Conservation (phyloP, 306 rosid genomes). For the Abrus pulchellus region DNA sequence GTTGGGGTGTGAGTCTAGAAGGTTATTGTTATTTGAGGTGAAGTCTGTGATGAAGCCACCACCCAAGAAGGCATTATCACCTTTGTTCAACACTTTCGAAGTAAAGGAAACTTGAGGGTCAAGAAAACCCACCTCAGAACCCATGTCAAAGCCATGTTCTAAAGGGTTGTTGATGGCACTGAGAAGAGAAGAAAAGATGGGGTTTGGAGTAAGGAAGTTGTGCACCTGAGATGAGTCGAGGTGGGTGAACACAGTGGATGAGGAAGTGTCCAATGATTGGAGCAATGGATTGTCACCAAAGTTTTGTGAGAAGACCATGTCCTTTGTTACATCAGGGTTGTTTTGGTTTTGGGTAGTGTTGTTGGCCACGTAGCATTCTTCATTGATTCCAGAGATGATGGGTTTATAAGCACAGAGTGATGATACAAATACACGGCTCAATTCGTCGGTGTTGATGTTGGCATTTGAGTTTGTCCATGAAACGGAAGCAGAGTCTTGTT, state of each 20-base stretch:
- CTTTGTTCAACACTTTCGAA: slow-evolving; percentile 5
- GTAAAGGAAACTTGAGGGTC: slow-evolving; percentile 58
- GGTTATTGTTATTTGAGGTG: slow-evolving; percentile 43
- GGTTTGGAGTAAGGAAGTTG: slow-evolving; percentile 60
- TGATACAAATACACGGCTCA: slow-evolving; percentile 23
- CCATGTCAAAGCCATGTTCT: slow-evolving; percentile 46
- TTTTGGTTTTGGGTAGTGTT: not conserved
- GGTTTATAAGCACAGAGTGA: slow-evolving; percentile 69
- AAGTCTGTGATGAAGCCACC: no score
- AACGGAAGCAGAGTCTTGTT: not conserved
- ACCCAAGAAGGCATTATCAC: not conserved
- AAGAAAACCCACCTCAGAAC: slow-evolving; percentile 61
- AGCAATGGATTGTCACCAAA: slow-evolving; percentile 24
- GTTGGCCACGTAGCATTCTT: slow-evolving; percentile 68
- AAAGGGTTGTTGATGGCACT: not conserved
- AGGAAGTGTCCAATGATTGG: slow-evolving; percentile 6
- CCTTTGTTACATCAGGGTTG: not conserved
- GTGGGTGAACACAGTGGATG: slow-evolving; percentile 43
- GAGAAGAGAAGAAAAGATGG: slow-evolving; percentile 66
- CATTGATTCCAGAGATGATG: slow-evolving; percentile 61
- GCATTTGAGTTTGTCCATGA: not conserved
- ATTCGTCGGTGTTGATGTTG: not conserved
- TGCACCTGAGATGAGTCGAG: slow-evolving; percentile 72
- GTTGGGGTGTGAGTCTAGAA: slow-evolving; percentile 38
- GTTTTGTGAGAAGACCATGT: slow-evolving; percentile 59